Base-by-base conservation (phyloP, 176 grass and related monocot species). In the Phoenix dactylifera region DNA sequence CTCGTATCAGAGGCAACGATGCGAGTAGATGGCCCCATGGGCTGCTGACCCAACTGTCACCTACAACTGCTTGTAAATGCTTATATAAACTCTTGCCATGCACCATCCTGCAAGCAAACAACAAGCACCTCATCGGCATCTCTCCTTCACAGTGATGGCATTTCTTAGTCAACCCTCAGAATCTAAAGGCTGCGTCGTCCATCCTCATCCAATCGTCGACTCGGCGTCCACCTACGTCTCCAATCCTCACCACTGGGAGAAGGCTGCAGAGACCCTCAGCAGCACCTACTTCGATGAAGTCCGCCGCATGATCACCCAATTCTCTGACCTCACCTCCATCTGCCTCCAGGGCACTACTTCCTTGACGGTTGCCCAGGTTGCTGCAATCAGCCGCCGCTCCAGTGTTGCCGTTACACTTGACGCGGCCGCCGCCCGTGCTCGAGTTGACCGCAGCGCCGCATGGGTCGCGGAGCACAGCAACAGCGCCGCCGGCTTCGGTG, bases 301-400 rank as follows among this genome's bases (percentile, higher is more conserved):
- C 29, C 30, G 49, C 66, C 54, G 66, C 15, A 58, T 69, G 66
- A 23, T 69, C 66, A 49, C 32, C 14, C 66, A 69, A 7, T 69
- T 69, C 30, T 50, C 66, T 9, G 6, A 10, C 18, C 20, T 69
- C 66, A 35, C 66, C 66, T 23, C 66, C 66, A 30, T 69, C 28
- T 53, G 57, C 18, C 53, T 69, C 66, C 18, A 49, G 66, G 66
- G 66, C 15, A 58, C 66, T 30, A 50, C 66, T 30, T 10, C 7
- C 66, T 54, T 69, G 53, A 69, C 66, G n/a, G 54, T 69, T 18
- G 54, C 66, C 54, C 66, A 69, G 19, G 66, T 69, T 18, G 19
- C 54, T 28, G 66, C 66, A 26, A 22, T 69, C 29, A 54, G 54
- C 18, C 28, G 54, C 26, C 54, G 66, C 54, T 15, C 29, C 5